Conservation (phyloP, 1,139 yeast species). For the Yamadazyma diddensiae region DNA sequence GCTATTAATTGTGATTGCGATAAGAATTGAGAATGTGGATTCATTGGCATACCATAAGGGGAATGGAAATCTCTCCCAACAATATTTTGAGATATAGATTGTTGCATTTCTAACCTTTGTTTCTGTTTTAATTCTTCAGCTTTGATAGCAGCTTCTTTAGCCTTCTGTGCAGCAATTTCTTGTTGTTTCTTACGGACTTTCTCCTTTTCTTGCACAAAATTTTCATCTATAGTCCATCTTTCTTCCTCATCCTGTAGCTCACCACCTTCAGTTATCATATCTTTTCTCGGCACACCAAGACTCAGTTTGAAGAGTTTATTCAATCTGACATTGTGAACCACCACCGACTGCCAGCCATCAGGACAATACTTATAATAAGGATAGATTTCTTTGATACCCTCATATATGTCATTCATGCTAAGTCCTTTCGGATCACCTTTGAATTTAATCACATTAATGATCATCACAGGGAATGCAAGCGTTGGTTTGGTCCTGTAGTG, state of each 20-base stretch:
- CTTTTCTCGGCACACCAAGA: constrained; percentile 21
- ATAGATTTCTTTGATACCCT: constrained; percentile 79
- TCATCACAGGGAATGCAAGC: constrained; percentile 72
- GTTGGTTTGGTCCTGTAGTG: constrained; percentile 82
- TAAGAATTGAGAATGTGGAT: constrained; percentile 14
- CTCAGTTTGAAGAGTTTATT: constrained; percentile 69
- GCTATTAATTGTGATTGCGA: constrained; percentile 25
- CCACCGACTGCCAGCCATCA: constrained; percentile 97
- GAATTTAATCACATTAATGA: constrained; percentile 72
- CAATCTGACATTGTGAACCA: constrained; percentile 80
- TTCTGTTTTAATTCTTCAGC: constrained; percentile 50
- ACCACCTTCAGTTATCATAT: constrained; percentile 21
- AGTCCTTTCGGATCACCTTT: constrained; percentile 65
- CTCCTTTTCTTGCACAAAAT: constrained; percentile 78
- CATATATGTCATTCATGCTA: constrained; percentile 82
- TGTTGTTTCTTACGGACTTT: constrained; percentile 67
- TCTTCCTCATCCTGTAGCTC: constrained; percentile 93
- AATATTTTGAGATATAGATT: constrained; percentile 23
- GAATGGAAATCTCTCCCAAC: constrained; percentile 26
- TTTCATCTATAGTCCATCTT: constrained; percentile 90
- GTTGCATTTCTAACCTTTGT: constrained; percentile 33
- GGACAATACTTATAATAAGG: constrained; percentile 93
- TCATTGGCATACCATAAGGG: constrained; percentile 23
- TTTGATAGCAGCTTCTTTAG: constrained; percentile 53
- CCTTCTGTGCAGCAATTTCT: constrained; percentile 57